phyloP scores from a whole-genome alignment of 2,329 filamentous ascomycete species.

The Epichloe sp. region DNA sequence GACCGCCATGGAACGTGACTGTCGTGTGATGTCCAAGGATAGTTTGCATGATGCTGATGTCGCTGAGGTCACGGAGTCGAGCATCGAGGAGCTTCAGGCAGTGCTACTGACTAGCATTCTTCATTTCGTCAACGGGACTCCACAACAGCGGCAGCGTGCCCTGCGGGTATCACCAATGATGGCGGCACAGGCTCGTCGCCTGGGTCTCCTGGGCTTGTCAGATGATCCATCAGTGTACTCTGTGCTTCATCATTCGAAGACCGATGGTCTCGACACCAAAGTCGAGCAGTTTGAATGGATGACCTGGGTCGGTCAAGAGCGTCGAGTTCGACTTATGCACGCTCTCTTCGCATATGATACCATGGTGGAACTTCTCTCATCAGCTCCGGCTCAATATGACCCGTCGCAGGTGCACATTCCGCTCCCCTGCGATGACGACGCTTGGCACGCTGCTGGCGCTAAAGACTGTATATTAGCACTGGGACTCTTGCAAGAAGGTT shows the following conservation, averaged over 20 bases:
- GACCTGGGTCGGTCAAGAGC: conserved; percentile 59
- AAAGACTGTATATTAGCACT: conserved; percentile 51
- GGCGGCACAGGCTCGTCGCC: conserved; percentile 41
- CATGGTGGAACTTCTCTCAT: conserved; percentile 59
- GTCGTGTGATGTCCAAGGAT: conserved; percentile 29
- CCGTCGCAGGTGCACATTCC: conserved; percentile 51
- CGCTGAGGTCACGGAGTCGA: conserved; percentile 20
- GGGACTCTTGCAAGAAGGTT: conserved; percentile 44
- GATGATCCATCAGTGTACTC: conserved; percentile 24
- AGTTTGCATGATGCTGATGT: conserved; percentile 9
- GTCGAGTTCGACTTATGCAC: conserved; percentile 50
- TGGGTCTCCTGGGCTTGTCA: conserved; percentile 42
- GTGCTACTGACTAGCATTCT: conserved; percentile 48
- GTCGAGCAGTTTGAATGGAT: conserved; percentile 36
- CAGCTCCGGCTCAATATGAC: conserved; percentile 49
- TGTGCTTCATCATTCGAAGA: conserved; percentile 49
- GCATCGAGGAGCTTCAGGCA: conserved; percentile 56
- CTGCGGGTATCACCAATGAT: conserved; percentile 45
- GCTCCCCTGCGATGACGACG: conserved; percentile 59
- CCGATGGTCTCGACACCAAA: conserved; percentile 26
- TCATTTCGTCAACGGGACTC: conserved; percentile 58
- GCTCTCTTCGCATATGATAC: conserved; percentile 51
- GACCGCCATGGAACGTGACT: conserved; percentile 42
- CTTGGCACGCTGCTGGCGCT: conserved; percentile 52
- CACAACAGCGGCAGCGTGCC: conserved; percentile 49